Evolutionary conservation across 805 yeast species (phyloP).

Genomic region (Wickerhamomyces canadensis): DNA sequence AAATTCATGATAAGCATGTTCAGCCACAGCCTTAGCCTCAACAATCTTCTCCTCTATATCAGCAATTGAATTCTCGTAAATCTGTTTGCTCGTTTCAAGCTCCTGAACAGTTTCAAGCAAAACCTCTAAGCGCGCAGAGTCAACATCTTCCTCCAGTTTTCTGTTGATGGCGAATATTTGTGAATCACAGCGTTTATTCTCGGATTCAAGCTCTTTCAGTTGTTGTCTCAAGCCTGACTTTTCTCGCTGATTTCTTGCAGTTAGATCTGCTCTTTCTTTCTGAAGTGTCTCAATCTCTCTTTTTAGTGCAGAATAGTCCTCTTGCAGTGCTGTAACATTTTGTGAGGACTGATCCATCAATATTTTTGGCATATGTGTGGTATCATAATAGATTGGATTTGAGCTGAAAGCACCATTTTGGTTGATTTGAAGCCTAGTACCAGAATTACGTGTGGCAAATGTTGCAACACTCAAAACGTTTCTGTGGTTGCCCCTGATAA

Average conservation of each 20-base stretch:
- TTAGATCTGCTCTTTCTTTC: slow-evolving; percentile 4
- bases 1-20: slow-evolving; percentile 15
- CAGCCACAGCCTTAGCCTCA: slow-evolving; percentile 13
- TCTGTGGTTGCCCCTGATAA: slow-evolving; percentile 29
- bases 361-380: slow-evolving; percentile 10
- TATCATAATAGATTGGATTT: slow-evolving; percentile 47
- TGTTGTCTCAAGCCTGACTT: slow-evolving; percentile 8
- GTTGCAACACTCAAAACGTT: slow-evolving; percentile 41
- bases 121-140: slow-evolving; percentile 35
- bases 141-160: slow-evolving; percentile 39
- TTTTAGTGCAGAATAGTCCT: background rate
- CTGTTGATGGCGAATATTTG: no score
- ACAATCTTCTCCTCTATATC: slow-evolving; percentile 21
- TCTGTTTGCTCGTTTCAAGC: background rate
- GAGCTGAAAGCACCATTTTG: slow-evolving; percentile 38
- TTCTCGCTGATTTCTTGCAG: slow-evolving; percentile 13
- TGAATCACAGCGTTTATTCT: no score
- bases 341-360: slow-evolving; percentile 2
- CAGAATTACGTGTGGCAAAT: slow-evolving; percentile 34
- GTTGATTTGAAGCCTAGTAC: slow-evolving; percentile 39
- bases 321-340: slow-evolving; percentile 13
- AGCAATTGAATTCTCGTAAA: slow-evolving; percentile 19
- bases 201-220: slow-evolving; percentile 1
- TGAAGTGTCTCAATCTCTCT: slow-evolving; percentile 5
- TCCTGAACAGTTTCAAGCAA: slow-evolving; percentile 7